Base-by-base conservation (phyloP, 495 filamentous ascomycete species). In the Trichocladium antarcticum region DNA sequence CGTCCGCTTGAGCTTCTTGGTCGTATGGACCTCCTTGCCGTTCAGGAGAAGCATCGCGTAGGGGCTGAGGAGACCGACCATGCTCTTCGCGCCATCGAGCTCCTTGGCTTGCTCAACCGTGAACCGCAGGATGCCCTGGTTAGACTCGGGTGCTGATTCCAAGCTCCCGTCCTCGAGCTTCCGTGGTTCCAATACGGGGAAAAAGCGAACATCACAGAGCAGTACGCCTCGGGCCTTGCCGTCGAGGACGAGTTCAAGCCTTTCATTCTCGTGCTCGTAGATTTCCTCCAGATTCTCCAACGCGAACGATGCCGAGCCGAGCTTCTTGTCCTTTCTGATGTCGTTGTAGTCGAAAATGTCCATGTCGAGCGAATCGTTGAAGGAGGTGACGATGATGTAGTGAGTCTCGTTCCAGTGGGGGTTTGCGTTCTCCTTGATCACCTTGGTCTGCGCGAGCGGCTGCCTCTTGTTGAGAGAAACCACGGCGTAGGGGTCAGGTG, bases 371-470 rank as follows among this genome's bases (percentile, higher is more conserved):
- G 82, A 70, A 59, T 97, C 92, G 39, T 83, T 83, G 54, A 92
- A 82, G 17, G 85, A 93, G 7, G 86, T 90, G 55, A 99, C 76
- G 50, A 97, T 89, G 52, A 96, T 77, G 61, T 95, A 94, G 57
- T 95, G 79, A 0, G 93, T 99, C 64, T 97, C 92, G 59, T 89
- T 88, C 93, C 93, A 99, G 54, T 82, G 78, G 6, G 92, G 92
- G 62, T 85, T 92, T 37, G 82, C 76, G 47, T 77, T 89, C 59
- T 94, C 87, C 50, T 85, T 78, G 54, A 95, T 67, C 34, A 77
- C 84, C 74, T 95, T 96, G 39, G 92, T 99, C 57, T 85, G 82
- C 5, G 83, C 90, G 27, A 99, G 78, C 46, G 83, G 78, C 29
- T 72, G 73, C 14, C 89, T 77, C 56, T 78, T 78, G 64, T 95